Conservation (phyloP, 257 asterid species). For the Solanum paucissectum region DNA sequence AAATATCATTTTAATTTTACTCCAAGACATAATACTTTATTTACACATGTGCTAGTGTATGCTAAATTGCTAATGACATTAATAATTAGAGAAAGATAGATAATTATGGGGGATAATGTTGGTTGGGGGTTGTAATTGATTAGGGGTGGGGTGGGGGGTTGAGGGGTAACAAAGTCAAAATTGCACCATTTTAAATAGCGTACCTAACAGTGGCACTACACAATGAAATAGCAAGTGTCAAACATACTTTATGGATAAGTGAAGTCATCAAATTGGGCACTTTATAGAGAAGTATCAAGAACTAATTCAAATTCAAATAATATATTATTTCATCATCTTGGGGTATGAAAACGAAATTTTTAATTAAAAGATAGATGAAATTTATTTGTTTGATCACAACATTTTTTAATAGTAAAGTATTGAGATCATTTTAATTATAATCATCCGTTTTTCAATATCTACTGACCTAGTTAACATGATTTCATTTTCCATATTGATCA, state of each 20-base stretch:
- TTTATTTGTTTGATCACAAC: background rate
- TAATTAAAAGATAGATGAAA: background rate
- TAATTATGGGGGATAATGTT: background rate
- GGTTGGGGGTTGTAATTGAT: slow-evolving; percentile 2
- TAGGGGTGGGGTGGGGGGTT: background rate
- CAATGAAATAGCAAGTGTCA: background rate
- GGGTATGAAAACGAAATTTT: fast-evolving
- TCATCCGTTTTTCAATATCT: fast-evolving
- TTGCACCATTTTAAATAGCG: background rate
- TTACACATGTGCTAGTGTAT: background rate
- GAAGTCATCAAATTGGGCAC: background rate
- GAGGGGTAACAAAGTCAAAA: background rate
- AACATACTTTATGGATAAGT: background rate
- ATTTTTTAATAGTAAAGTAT: background rate
- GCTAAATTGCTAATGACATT: background rate
- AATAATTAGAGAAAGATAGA: background rate
- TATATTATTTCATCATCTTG: no score
- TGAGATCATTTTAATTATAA: background rate
- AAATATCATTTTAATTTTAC: background rate
- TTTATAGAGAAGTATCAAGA: background rate
- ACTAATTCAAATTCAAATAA: background rate
- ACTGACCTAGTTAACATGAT: background rate
- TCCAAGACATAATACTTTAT: no score
- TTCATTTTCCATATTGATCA: background rate
- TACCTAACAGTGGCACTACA: background rate